Evolutionary conservation across 352 stramenopile species (phyloP).

Genomic region (Lagenidium giganteum): DNA sequence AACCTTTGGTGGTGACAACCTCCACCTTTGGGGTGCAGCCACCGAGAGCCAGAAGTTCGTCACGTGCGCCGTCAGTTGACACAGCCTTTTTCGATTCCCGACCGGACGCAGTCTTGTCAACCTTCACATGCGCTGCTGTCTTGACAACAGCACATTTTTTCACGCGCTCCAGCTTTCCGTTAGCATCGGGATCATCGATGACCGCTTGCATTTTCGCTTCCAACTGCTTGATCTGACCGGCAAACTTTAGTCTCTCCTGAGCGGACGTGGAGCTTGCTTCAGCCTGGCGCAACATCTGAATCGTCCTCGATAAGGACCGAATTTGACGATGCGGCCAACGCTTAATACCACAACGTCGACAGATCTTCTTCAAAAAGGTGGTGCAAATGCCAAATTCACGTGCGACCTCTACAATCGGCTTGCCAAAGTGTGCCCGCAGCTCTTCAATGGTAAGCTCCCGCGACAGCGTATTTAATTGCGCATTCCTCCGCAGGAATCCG

Average conservation of each 20-base stretch:
- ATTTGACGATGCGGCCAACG: constrained; percentile 68
- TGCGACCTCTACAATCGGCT: constrained; percentile 64
- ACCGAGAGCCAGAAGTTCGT: no score
- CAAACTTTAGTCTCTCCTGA: constrained; percentile 46
- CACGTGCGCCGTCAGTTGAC: no score
- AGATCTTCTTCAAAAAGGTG: constrained; percentile 79
- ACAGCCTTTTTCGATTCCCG: no score
- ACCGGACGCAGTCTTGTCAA: no score
- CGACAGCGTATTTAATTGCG: constrained; percentile 41
- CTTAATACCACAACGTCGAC: constrained; percentile 55
- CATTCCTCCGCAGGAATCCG: constrained; percentile 24
- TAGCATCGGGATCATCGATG: constrained; percentile 58
- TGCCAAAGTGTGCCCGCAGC: constrained; percentile 54
- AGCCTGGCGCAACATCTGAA: constrained; percentile 70
- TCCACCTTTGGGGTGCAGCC: no score
- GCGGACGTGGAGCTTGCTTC: constrained; percentile 32
- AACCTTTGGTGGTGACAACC: no score
- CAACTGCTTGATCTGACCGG: constrained; percentile 47
- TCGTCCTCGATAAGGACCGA: constrained; percentile 57
- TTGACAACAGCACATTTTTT: constrained; percentile 38
- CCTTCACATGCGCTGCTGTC: constrained; percentile 5
- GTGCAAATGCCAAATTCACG: constrained; percentile 66
- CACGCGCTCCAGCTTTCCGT: constrained; percentile 51
- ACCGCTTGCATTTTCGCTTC: constrained; percentile 63
- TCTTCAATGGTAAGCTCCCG: constrained; percentile 53